Base-by-base conservation (phyloP, 2,329 filamentous ascomycete genomes). In the Periconia macrospinosa region DNA sequence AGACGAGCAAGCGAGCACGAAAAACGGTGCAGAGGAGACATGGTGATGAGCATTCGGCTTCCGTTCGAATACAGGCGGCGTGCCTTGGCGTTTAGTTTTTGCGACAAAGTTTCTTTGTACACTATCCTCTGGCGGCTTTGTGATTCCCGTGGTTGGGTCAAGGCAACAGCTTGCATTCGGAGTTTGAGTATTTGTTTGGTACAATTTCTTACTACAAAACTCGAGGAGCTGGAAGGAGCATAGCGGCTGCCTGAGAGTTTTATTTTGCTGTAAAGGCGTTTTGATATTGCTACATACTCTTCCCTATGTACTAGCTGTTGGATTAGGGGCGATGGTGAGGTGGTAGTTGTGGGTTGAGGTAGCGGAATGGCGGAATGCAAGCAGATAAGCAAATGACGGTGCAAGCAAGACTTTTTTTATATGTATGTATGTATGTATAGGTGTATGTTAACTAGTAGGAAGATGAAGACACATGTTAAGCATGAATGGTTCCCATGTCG, bases 21-120 rank as follows among this genome's bases (percentile, higher is more conserved):
- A 54, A 20, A 65, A 63, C 42, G 61, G 64, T 40, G 54, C 54
- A 35, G 19, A 57, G 14, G 60, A 45, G 46, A 37, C 53, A 45
- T 55, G 37, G 41, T 69, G 60, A 62, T 54, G 42, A 27, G 23
- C 23, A 49, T 47, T 53, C 47, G 58, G 17, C 7, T 20, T 27
- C n/a, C 8, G 17, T 27, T 15, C 5, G 42, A 37, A 48, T 47
- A 37, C 33, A n/a, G 15, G 48, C 49, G 53, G 55, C 58, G 56
- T 60, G 59, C 5, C 57, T 50, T 47, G 61, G 63, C 56, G 59
- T 59, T 63, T 46, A 52, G 52, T 45, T 45, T n/a, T 20, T 60
- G 52, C 50, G 50, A 58, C 54, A 58, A 47, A 48, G 47, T 54
- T 27, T 52, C 49, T 56, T 54, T 63, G 63, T 68, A 68, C 59